A percentile compares a stretch with the other conserved stretches of the same genome.
Evolutionary conservation across 83 land plant genomes (phyloP).

Genomic region (Diphasiastrum complanatum): DNA sequence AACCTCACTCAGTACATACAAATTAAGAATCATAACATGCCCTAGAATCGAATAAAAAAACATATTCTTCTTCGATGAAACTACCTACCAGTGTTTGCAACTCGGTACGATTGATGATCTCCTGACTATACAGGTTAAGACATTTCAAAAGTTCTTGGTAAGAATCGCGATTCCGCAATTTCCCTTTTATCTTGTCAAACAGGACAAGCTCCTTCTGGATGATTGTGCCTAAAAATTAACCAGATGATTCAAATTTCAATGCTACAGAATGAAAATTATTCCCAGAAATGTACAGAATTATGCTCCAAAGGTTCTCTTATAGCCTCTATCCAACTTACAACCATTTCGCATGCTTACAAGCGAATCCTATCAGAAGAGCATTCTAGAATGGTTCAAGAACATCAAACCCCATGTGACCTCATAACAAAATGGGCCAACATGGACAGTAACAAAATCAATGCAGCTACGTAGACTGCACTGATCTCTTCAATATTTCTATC

Average conservation of each 20-base stretch:
- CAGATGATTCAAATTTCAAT: neutral
- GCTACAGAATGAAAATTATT: too few relatives aligned
- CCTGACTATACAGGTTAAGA: constrained; percentile 29
- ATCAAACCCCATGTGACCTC: too few relatives aligned
- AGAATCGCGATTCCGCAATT: constrained; percentile 24
- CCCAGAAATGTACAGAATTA: too few relatives aligned
- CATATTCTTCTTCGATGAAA: too few relatives aligned
- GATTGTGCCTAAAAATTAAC: neutral
- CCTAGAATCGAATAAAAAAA: too few relatives aligned
- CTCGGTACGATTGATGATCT: constrained; percentile 30
- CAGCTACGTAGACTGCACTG: neutral
- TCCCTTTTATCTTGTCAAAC: constrained; percentile 20
- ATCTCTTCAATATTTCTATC: constrained; percentile 16
- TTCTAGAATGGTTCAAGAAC: too few relatives aligned
- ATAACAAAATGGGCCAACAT: constrained; percentile 35
- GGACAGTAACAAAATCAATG: constrained; percentile 15
- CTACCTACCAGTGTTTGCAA: constrained; percentile 35
- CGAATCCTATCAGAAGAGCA: too few relatives aligned
- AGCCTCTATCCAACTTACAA: too few relatives aligned
- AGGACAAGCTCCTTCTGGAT: neutral
- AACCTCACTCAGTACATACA: too few relatives aligned
- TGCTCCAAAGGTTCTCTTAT: too few relatives aligned
- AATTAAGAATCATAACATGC: too few relatives aligned
- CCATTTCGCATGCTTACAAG: too few relatives aligned
- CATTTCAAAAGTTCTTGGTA: constrained; percentile 34